phyloP scores from a whole-genome alignment of 2,329 filamentous ascomycete genomes.

The Exophiala dermatitidis region DNA sequence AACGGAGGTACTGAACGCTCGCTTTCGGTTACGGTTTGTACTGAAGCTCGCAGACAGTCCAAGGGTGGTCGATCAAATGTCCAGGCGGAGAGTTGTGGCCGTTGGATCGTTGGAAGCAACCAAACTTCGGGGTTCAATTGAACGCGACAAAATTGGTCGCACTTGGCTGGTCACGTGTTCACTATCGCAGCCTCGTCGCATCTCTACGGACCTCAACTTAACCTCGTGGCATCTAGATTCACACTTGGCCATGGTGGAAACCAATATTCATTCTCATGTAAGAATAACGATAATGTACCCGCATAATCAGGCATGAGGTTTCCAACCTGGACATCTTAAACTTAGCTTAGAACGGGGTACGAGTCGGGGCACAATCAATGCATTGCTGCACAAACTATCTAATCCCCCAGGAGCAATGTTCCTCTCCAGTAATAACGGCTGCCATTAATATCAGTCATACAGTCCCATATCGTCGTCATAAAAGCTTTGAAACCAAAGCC shows the following conservation, averaged over 20 bases:
- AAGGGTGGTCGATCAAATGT: too few relatives aligned
- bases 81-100: neutral
- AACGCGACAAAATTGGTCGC: neutral
- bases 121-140: neutral
- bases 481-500: constrained; percentile 4
- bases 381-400: constrained; percentile 23
- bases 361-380: constrained; percentile 2
- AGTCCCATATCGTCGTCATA: constrained; percentile 22
- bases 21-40: too few relatives aligned
- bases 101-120: neutral
- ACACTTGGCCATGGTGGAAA: neutral
- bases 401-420: constrained; percentile 3
- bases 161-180: neutral
- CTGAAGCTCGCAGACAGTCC: too few relatives aligned
- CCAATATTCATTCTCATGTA: neutral
- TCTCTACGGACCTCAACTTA: neutral
- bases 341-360: neutral
- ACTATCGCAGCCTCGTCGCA: neutral
- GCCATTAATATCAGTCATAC: constrained; percentile 19
- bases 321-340: too few relatives aligned
- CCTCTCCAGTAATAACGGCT: constrained; percentile 5
- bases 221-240: neutral
- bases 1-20: too few relatives aligned
- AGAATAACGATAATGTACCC: neutral
- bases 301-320: too few relatives aligned